A percentile compares a stretch with the other conserved stretches of the same genome.
Evolutionary conservation across 164 flowering plant species (phyloP).

Genomic region (Echeveria elegans): DNA sequence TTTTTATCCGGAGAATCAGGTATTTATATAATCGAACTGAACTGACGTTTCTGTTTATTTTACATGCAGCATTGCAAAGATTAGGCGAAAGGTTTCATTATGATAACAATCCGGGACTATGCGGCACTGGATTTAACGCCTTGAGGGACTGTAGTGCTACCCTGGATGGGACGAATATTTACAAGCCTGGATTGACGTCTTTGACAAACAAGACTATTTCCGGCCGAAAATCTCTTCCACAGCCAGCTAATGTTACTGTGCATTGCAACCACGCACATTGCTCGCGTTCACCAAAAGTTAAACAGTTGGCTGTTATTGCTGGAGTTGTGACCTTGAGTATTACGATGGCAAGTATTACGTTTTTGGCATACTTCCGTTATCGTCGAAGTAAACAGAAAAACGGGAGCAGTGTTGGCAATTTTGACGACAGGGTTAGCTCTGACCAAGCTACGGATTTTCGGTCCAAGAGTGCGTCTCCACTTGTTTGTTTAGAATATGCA

Average conservation of each 20-base stretch:
- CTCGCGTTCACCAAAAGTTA: slow-evolving; percentile 26
- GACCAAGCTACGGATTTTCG: slow-evolving; percentile 28
- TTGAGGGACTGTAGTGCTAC: slow-evolving; percentile 28
- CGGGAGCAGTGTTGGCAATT: slow-evolving; percentile 20
- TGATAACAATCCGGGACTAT: slow-evolving; percentile 33
- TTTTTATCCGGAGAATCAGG: background rate
- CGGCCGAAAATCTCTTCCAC: slow-evolving; percentile 10
- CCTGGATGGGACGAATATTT: slow-evolving; percentile 20
- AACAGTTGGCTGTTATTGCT: slow-evolving; percentile 22
- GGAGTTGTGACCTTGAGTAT: slow-evolving; percentile 21
- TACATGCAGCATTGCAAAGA: slow-evolving; percentile 35
- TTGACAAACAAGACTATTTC: slow-evolving; percentile 12
- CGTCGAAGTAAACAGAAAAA: slow-evolving; percentile 46
- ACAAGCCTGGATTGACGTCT: slow-evolving; percentile 15
- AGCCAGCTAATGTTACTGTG: slow-evolving; percentile 10
- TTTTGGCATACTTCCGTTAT: slow-evolving; percentile 17
- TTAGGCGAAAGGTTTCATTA: slow-evolving; percentile 27
- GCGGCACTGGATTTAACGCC: slow-evolving; percentile 32
- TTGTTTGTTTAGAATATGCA: slow-evolving; percentile 35
- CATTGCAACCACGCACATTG: slow-evolving; percentile 32
- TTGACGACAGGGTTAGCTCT: slow-evolving; percentile 26
- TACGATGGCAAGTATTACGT: slow-evolving; percentile 15
- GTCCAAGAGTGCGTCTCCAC: slow-evolving; percentile 36
- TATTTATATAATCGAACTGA: background rate
- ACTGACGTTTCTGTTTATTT: background rate